A percentile compares a stretch with the other conserved stretches of the same genome.
These are phyloP conservation scores for Debaryomyces prosopidis DNA, from an alignment of 805 yeast species.

Conservation along the genomic window DNA sequence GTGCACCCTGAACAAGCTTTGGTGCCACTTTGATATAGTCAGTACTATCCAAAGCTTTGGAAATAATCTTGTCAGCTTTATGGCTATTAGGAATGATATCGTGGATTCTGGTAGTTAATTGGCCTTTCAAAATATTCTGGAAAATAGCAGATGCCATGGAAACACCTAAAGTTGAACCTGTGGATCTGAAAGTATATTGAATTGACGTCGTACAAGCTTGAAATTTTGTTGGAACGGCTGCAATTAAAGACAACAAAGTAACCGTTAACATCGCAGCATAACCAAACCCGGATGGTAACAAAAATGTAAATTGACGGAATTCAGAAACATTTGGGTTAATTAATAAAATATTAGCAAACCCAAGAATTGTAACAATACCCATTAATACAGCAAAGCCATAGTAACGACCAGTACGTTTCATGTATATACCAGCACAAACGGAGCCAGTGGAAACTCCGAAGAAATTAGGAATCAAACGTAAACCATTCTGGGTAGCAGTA, in stretches of 20 bases:
- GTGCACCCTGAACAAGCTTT: constrained; percentile 42
- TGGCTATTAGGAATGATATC: constrained; percentile 26
- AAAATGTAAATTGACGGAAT: constrained; percentile 24
- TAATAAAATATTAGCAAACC: constrained; percentile 38
- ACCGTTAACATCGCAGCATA: constrained; percentile 70
- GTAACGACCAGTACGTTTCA: constrained; percentile 69
- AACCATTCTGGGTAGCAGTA: constrained; percentile 57
- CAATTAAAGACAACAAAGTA: constrained; percentile 70
- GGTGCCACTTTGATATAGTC: constrained; percentile 59
- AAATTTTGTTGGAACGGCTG: constrained; percentile 64
- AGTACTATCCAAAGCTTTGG: constrained; percentile 55
- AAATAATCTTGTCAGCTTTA: constrained; percentile 45
- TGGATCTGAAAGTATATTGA: constrained; percentile 83
- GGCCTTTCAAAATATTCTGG: constrained; percentile 44
- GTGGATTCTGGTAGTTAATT: constrained; percentile 19
- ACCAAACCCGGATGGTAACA: constrained; percentile 61
- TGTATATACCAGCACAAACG: constrained; percentile 62
- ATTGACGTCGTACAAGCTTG: constrained; percentile 90
- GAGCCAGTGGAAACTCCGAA: constrained; percentile 70
- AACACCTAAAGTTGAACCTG: constrained; percentile 86
- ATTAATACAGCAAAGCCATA: constrained; percentile 44
- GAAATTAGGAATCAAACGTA: constrained; percentile 64
- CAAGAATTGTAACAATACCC: constrained; percentile 47
- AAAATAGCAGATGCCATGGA: constrained; percentile 67
- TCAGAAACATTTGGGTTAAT: constrained; percentile 19